Evolutionary conservation across 768 basidiomycete species (phyloP), one percentile per base, ranked within the genome.

Genomic region (Tremella yokohamensis): DNA sequence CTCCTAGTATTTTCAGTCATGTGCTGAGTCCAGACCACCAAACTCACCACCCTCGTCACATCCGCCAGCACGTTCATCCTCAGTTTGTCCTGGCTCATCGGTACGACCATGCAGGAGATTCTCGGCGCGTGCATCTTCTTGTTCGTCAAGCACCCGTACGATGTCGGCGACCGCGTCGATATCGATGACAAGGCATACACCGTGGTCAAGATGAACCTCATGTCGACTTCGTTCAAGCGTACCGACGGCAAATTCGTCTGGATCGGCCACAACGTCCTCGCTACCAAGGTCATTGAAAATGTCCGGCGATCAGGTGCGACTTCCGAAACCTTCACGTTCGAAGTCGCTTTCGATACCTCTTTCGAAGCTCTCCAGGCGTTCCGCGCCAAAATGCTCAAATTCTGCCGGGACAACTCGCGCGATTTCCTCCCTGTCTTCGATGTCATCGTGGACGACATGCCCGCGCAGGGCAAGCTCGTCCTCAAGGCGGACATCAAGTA

Each of bases 121-220:
- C 80, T 93, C 55, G 84, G 84, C 3, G 86, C 86, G 57, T 89
- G 91, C 74, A 90, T 93, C 70, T 93, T 96, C 82, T 80, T 96
- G 25, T 92, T 93, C 77, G 82, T 90, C 75, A 89, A 89, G 56
- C 76, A 77, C 52, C 74, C 72, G 2, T 77, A 66, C 52, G 73
- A 77, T 49, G 74, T 75, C 2, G 75, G 75, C 53, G 76, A 78
- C 76, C 78, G 86, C 47, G 81, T 93, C 50, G 78, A 76, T 39
- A 77, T 82, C 52, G 80, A 80, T 54, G 80, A 79, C 24, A 78
- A 81, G 34, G 79, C 70, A 8, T 91, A 87, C 73, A 88, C 87
- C 0, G 89, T 94, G 60, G 88, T 87, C 70, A 89, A 92, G 76
- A 93, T 96, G 74, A 82, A 86, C 25, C 81, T 96, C 26, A 81